Evolutionary conservation across 1,284 basidiomycete species (phyloP).

Genomic region (Ustilago esculenta): DNA sequence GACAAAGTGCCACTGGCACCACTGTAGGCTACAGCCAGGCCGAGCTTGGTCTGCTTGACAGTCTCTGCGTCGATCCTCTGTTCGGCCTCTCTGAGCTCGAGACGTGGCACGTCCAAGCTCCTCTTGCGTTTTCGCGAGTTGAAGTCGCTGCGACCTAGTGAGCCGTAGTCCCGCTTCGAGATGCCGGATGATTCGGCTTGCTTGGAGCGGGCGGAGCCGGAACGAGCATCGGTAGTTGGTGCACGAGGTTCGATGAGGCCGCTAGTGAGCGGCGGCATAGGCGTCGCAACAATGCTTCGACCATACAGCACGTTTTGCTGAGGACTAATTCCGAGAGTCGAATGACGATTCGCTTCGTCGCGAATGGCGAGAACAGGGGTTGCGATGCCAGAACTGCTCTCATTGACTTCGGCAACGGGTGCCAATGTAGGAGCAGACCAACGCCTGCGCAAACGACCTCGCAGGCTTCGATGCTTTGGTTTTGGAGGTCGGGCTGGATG

Average conservation of each 20-base stretch:
- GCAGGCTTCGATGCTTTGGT: constrained; percentile 21
- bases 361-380: constrained; percentile 52
- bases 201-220: neutral
- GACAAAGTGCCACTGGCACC: constrained; percentile 90
- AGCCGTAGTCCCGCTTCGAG: constrained; percentile 37
- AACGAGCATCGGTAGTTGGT: neutral
- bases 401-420: constrained; percentile 63
- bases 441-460: constrained; percentile 27
- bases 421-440: constrained; percentile 62
- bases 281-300: constrained; percentile 31
- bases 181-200: neutral
- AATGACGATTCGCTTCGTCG: constrained; percentile 38
- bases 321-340: constrained; percentile 12
- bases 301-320: constrained; percentile 20
- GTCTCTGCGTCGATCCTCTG: constrained; percentile 39
- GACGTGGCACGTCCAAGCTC: constrained; percentile 33
- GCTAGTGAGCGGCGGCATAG: constrained; percentile 5
- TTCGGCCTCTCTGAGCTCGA: constrained; percentile 31
- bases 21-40: constrained; percentile 86
- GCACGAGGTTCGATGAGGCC: neutral
- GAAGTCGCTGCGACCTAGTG: constrained; percentile 26
- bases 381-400: constrained; percentile 63
- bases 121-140: constrained; percentile 31
- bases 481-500: constrained; percentile 12
- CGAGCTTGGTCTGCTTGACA: constrained; percentile 71